Evolutionary conservation across 2,329 filamentous ascomycete species (phyloP).

Genomic region (Triangularia setosa): DNA sequence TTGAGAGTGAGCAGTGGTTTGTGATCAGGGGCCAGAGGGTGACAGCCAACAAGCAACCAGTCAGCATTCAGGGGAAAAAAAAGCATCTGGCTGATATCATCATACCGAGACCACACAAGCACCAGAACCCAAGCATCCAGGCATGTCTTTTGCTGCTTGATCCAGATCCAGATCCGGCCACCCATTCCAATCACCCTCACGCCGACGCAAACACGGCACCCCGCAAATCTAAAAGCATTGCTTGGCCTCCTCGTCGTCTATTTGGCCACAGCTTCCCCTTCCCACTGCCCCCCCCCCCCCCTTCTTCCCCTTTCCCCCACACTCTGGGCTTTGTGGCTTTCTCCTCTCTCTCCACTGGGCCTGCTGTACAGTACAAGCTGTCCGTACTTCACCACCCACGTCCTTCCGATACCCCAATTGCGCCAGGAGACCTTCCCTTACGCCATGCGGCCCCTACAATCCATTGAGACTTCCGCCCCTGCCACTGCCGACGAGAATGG

Average conservation of each 20-base stretch:
- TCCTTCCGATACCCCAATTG: conserved; percentile 29
- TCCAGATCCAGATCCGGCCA: neutral
- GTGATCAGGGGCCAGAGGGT: neutral
- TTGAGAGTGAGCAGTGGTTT: neutral
- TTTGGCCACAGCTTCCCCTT: conserved; percentile 20
- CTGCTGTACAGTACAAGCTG: conserved; percentile 13
- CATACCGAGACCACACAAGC: neutral
- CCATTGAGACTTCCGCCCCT: conserved; percentile 45
- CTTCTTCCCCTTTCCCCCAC: conserved; percentile 24
- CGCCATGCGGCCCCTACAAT: conserved; percentile 50
- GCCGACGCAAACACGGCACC: conserved; percentile 14
- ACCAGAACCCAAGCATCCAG: neutral
- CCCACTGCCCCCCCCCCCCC: conserved; percentile 18
- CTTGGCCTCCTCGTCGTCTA: conserved; percentile 31
- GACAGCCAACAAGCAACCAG: conserved; percentile 3
- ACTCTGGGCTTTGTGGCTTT: conserved; percentile 22
- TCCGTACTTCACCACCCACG: conserved; percentile 2
- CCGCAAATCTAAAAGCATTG: conserved; percentile 24
- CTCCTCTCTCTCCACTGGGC: conserved; percentile 8
- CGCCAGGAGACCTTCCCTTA: conserved; percentile 10
- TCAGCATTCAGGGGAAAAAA: neutral
- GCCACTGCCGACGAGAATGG: conserved; percentile 43
- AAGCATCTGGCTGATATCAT: neutral
- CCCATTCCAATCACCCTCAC: neutral
- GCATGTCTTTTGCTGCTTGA: conserved; percentile 24